These are phyloP conservation scores for Sporothrix pseudoabietina DNA, from an alignment of 2,329 filamentous ascomycete genomes.

Conservation along the genomic window DNA sequence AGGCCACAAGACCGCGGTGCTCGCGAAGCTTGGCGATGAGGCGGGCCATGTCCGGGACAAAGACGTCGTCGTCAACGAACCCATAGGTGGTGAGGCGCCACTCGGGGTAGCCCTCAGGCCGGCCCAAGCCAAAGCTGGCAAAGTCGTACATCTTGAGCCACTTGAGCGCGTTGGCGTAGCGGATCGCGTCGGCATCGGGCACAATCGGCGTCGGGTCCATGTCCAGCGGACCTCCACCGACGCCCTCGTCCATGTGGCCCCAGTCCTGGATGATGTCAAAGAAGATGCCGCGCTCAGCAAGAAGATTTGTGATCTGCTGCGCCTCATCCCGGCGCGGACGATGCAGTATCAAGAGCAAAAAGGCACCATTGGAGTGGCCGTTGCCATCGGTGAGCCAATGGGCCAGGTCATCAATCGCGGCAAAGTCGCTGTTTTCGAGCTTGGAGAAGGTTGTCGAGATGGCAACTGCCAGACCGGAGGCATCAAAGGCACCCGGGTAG, in stretches of 20 bases:
- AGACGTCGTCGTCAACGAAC: slow-evolving; percentile 51
- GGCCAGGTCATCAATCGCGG: slow-evolving; percentile 48
- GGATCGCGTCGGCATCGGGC: slow-evolving; percentile 31
- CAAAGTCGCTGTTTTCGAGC: slow-evolving; percentile 45
- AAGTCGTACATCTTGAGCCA: slow-evolving; percentile 19
- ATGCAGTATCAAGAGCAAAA: slow-evolving; percentile 48
- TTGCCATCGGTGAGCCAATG: slow-evolving; percentile 49
- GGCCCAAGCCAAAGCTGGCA: slow-evolving; percentile 5
- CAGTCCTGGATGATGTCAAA: slow-evolving; percentile 38
- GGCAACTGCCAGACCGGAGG: slow-evolving; percentile 47
- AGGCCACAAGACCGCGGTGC: slow-evolving; percentile 16
- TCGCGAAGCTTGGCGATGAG: slow-evolving; percentile 44
- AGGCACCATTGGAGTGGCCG: slow-evolving; percentile 48
- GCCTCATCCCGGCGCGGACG: slow-evolving; percentile 43
- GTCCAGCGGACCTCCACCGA: slow-evolving; percentile 22
- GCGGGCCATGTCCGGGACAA: slow-evolving; percentile 48
- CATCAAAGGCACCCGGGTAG: slow-evolving; percentile 39
- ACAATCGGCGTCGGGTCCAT: background rate
- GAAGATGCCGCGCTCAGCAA: slow-evolving; percentile 46
- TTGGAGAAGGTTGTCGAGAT: slow-evolving; percentile 49
- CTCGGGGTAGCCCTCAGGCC: slow-evolving; percentile 11
- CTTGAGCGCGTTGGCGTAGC: slow-evolving; percentile 32
- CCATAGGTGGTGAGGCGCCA: slow-evolving; percentile 43
- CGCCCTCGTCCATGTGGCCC: slow-evolving; percentile 33
- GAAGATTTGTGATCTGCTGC: slow-evolving; percentile 38